Percentiles rank a stretch among this genome's conserved stretches.
phyloP scores from a whole-genome alignment of 768 basidiomycete genomes.

The Leucocoprinus sp. region DNA sequence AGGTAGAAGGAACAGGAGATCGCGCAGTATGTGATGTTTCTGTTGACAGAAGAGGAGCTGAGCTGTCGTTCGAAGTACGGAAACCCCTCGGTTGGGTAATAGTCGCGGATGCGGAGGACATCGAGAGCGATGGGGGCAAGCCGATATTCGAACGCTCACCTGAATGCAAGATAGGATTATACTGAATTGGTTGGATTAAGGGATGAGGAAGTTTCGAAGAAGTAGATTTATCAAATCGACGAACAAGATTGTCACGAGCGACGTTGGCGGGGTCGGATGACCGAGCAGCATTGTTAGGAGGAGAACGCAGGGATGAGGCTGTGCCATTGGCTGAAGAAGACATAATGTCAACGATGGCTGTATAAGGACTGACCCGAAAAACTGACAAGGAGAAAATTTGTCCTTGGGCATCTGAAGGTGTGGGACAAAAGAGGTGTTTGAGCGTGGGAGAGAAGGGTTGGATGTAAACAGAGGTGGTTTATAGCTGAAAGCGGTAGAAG shows the following conservation, averaged over 20 bases:
- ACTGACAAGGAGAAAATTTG: conserved; percentile 17
- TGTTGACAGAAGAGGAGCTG: conserved; percentile 24
- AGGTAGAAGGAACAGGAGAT: conserved; percentile 35
- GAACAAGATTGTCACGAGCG: neutral
- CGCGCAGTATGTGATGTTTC: conserved; percentile 17
- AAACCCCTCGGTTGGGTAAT: conserved; percentile 15
- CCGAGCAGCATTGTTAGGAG: conserved; percentile 1
- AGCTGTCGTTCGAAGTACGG: conserved; percentile 26
- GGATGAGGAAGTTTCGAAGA: conserved; percentile 5
- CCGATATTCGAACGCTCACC: conserved; percentile 45
- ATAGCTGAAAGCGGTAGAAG: conserved; percentile 16
- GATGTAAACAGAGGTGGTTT: conserved; percentile 15
- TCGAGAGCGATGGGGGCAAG: conserved; percentile 76
- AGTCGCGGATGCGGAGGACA: conserved; percentile 59
- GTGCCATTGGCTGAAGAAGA: conserved; percentile 10
- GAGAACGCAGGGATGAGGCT: conserved; percentile 3
- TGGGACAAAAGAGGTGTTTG: conserved; percentile 20
- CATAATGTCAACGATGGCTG: neutral
- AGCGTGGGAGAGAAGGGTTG: conserved; percentile 24
- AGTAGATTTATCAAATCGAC: conserved; percentile 1
- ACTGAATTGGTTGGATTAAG: conserved; percentile 10
- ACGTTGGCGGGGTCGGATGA: neutral
- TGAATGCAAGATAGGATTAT: conserved; percentile 21
- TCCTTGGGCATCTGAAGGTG: conserved; percentile 16
- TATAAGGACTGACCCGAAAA: neutral